These are phyloP conservation scores for Otatea glauca DNA, from an alignment of 176 grass and related monocot species.

Conservation along the genomic window DNA sequence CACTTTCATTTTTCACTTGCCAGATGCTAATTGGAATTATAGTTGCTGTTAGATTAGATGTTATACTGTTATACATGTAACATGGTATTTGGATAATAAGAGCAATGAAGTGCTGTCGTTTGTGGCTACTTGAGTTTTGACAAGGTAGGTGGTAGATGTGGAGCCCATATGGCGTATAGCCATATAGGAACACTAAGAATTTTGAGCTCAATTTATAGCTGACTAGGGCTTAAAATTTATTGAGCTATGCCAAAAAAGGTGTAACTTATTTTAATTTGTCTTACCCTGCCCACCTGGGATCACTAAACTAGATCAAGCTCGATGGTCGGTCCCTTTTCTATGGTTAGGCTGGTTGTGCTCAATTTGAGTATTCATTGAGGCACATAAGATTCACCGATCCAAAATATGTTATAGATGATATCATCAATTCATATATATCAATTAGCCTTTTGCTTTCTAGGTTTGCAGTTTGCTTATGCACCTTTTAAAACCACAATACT, in stretches of 20 bases:
- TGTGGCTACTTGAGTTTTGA: neutral
- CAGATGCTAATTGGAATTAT: neutral
- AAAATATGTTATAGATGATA: neutral
- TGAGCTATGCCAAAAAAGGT: constrained; percentile 1
- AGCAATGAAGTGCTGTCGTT: neutral
- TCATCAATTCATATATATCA: neutral
- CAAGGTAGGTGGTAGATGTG: neutral
- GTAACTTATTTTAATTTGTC: neutral
- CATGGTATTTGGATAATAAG: neutral
- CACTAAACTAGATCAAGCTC: neutral
- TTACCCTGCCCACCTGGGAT: neutral
- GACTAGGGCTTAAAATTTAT: neutral
- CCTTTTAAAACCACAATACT: neutral
- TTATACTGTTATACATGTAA: neutral
- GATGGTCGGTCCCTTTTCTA: neutral
- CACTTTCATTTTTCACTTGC: neutral
- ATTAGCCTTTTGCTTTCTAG: neutral
- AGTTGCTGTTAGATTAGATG: neutral
- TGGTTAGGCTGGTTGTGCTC: neutral
- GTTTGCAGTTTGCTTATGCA: too few species aligned
- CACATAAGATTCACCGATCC: neutral
- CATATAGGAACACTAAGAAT: too few species aligned
- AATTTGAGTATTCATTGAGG: neutral
- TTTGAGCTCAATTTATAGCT: neutral
- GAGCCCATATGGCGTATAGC: neutral